A percentile compares a stretch with the other conserved stretches of the same genome.
phyloP scores from a whole-genome alignment of 2,329 filamentous ascomycete species.

The Aspergillus amoenus region DNA sequence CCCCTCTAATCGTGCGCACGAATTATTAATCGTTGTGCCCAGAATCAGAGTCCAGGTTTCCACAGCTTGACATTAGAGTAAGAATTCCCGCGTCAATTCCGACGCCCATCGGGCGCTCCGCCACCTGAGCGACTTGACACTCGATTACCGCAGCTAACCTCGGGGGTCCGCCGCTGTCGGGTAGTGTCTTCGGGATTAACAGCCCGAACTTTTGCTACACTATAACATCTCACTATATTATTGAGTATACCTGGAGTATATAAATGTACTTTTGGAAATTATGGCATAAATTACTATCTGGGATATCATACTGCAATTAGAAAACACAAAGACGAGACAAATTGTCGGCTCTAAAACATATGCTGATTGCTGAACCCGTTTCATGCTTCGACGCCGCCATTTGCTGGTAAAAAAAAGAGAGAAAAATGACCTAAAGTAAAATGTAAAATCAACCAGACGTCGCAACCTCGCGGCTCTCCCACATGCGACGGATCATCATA shows the following conservation, averaged over 20 bases:
- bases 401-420: background rate
- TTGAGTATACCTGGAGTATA: background rate
- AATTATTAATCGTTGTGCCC: background rate
- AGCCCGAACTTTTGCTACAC: conserved; percentile 6
- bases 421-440: background rate
- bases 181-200: conserved; percentile 23
- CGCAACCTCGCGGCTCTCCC: conserved; percentile 44
- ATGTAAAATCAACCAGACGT: conserved; percentile 29
- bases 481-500: conserved; percentile 44
- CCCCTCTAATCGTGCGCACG: background rate
- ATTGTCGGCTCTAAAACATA: background rate
- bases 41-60: background rate
- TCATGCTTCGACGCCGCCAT: background rate
- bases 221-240: background rate
- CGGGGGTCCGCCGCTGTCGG: conserved; percentile 21
- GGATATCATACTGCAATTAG: conserved; percentile 1
- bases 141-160: conserved; percentile 24
- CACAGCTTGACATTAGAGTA: background rate
- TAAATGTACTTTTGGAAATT: background rate
- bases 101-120: background rate
- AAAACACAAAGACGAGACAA: background rate
- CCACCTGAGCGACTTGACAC: background rate
- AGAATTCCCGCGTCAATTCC: conserved; percentile 9
- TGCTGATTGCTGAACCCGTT: background rate
- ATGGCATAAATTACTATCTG: background rate